Conservation (phyloP, 345 rosid genomes). For the Garcia nutans region DNA sequence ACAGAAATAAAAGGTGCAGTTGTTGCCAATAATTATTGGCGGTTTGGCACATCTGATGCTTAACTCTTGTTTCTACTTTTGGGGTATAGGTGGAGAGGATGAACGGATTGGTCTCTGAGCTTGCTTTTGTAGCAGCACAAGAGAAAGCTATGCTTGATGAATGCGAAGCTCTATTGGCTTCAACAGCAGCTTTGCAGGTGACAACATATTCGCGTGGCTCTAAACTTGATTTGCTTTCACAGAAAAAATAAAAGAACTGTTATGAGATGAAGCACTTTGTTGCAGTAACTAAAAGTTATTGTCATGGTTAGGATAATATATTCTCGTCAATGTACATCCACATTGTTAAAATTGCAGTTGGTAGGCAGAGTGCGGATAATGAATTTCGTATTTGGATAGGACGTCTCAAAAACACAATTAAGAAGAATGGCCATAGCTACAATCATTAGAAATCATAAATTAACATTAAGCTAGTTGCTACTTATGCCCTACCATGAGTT, state of each 20-base stretch:
- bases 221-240: neutral
- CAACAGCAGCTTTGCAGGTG: constrained; percentile 74
- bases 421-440: neutral
- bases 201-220: constrained; percentile 9
- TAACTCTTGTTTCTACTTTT: neutral
- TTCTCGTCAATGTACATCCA: neutral
- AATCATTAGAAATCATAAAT: neutral
- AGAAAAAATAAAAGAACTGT: neutral
- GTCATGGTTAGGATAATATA: neutral
- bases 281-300: neutral
- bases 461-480: neutral
- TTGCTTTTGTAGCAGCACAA: constrained; percentile 48
- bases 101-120: constrained; percentile 58
- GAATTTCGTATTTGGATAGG: neutral
- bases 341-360: neutral
- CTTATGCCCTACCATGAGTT: neutral
- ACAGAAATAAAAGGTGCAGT: neutral
- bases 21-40: constrained; percentile 1
- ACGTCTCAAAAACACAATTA: neutral
- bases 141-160: constrained; percentile 62
- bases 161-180: constrained; percentile 66
- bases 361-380: neutral
- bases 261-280: neutral
- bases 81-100: constrained; percentile 52
- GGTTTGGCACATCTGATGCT: constrained; percentile 13